Conservation (phyloP, 1,139 yeast species). For the Suhomyces atakaporum region DNA sequence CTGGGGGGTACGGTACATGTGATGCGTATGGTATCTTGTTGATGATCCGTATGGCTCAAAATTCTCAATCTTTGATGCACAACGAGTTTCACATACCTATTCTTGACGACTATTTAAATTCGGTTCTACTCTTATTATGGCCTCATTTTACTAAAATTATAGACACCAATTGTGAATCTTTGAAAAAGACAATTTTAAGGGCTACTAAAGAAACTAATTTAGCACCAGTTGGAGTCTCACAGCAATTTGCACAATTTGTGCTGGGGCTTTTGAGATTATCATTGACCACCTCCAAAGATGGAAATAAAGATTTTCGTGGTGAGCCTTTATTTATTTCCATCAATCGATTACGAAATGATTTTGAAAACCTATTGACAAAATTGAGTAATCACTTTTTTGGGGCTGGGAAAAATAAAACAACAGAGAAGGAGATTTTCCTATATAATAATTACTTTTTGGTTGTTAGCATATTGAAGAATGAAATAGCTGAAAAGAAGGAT, state of each 20-base stretch:
- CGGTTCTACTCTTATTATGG: conserved; percentile 72
- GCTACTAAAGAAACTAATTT: conserved; percentile 41
- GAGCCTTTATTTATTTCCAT: conserved; percentile 80
- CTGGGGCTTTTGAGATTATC: conserved; percentile 70
- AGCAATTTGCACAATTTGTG: conserved; percentile 75
- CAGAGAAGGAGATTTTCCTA: conserved; percentile 67
- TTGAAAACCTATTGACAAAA: conserved; percentile 75
- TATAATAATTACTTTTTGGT: conserved; percentile 72
- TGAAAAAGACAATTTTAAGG: conserved; percentile 47
- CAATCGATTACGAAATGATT: conserved; percentile 70
- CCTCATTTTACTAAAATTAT: conserved; percentile 79
- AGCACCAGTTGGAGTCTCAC: conserved; percentile 64
- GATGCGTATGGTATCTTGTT: conserved; percentile 81
- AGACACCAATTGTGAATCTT: conserved; percentile 73
- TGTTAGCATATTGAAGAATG: conserved; percentile 49
- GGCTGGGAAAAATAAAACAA: conserved; percentile 37
- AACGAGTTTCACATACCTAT: conserved; percentile 68
- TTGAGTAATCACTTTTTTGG: conserved; percentile 48
- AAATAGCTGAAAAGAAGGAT: conserved; percentile 41
- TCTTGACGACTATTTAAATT: conserved; percentile 71
- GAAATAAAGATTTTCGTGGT: conserved; percentile 31
- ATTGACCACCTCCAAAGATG: conserved; percentile 19
- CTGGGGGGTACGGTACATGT: conserved; percentile 38
- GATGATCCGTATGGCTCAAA: conserved; percentile 73
- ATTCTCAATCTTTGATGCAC: conserved; percentile 62